phyloP scores from a whole-genome alignment of 805 yeast genomes.

The Dipodascus albidus region DNA sequence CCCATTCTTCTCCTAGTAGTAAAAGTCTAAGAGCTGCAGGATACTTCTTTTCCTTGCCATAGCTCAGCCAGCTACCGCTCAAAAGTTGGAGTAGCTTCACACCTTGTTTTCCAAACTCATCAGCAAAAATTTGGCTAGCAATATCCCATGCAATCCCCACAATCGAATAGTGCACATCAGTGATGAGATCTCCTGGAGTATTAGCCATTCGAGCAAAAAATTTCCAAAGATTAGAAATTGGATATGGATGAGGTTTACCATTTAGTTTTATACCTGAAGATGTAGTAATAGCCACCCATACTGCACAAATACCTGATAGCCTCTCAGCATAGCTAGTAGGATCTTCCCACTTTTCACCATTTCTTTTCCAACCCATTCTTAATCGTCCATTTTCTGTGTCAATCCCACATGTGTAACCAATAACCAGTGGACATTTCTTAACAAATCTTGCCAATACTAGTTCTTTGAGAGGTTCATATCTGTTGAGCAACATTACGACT shows the following conservation, averaged over 20 bases:
- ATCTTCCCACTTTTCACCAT: slow-evolving; percentile 34
- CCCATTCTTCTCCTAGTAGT: slow-evolving; percentile 75
- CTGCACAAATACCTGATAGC: slow-evolving; percentile 72
- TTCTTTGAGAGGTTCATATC: slow-evolving; percentile 41
- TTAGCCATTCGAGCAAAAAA: slow-evolving; percentile 66
- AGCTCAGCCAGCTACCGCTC: slow-evolving; percentile 41
- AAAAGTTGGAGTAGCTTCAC: slow-evolving; percentile 42
- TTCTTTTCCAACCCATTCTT: slow-evolving; percentile 80
- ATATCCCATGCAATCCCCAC: slow-evolving; percentile 91
- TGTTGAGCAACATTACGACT: slow-evolving; percentile 40
- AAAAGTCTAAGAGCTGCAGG: slow-evolving; percentile 73
- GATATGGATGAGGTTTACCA: slow-evolving; percentile 37
- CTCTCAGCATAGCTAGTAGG: slow-evolving; percentile 72
- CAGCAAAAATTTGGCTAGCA: slow-evolving; percentile 43
- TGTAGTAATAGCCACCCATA: slow-evolving; percentile 63
- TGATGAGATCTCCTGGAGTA: slow-evolving; percentile 35
- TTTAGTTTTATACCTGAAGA: slow-evolving; percentile 29
- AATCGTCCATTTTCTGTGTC: slow-evolving; percentile 74
- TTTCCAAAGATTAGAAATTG: slow-evolving; percentile 51
- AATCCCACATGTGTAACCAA: slow-evolving; percentile 67
- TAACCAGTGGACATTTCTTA: slow-evolving; percentile 80
- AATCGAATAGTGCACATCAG: slow-evolving; percentile 60
- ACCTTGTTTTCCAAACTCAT: slow-evolving; percentile 60
- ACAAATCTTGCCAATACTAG: slow-evolving; percentile 68
- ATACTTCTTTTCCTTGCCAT: slow-evolving; percentile 38